Evolutionary conservation across 352 stramenopile species (phyloP).

Genomic region (Plasmopara muralis): DNA sequence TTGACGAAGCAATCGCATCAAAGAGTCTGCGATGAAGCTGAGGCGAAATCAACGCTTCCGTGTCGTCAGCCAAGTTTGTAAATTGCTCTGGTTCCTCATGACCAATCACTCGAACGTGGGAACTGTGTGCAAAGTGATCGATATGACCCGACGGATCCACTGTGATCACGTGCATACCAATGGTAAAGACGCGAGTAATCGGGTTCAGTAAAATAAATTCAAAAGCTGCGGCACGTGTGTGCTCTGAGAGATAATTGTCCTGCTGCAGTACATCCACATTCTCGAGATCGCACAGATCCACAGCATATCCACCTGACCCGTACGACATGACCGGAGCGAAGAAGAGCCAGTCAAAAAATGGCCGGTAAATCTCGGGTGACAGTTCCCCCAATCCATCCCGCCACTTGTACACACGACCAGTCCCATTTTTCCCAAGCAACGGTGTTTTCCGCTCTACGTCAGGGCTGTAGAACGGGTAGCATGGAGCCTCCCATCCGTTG

Average conservation of each 20-base stretch:
- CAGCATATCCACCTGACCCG: conserved; percentile 60
- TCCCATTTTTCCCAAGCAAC: conserved; percentile 35
- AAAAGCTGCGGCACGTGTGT: conserved; percentile 75
- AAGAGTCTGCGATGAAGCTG: conserved; percentile 16
- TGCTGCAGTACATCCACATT: conserved; percentile 53
- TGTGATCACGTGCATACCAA: conserved; percentile 79
- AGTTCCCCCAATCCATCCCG: conserved; percentile 53
- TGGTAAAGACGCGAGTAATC: conserved; percentile 84
- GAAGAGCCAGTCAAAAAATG: conserved; percentile 41
- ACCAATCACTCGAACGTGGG: conserved; percentile 71
- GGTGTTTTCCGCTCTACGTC: conserved; percentile 42
- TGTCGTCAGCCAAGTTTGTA: conserved; percentile 12
- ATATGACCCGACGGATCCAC: conserved; percentile 77
- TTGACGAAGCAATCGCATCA: conserved; percentile 8
- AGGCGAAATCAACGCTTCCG: neutral
- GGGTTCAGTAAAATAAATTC: conserved; percentile 86
- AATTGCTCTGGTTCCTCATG: conserved; percentile 53
- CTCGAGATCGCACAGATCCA: conserved; percentile 60
- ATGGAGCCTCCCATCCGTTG: conserved; percentile 49
- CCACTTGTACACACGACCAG: conserved; percentile 51
- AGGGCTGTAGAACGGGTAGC: conserved; percentile 65
- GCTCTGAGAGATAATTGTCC: conserved; percentile 69
- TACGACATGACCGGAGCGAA: conserved; percentile 41
- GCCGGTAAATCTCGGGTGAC: conserved; percentile 50
- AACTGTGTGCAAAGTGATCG: conserved; percentile 75